Percentiles rank a stretch among this genome's conserved stretches.
Conservation (phyloP, 371 early-diverging fungal species). For the Mortierella sp. region DNA sequence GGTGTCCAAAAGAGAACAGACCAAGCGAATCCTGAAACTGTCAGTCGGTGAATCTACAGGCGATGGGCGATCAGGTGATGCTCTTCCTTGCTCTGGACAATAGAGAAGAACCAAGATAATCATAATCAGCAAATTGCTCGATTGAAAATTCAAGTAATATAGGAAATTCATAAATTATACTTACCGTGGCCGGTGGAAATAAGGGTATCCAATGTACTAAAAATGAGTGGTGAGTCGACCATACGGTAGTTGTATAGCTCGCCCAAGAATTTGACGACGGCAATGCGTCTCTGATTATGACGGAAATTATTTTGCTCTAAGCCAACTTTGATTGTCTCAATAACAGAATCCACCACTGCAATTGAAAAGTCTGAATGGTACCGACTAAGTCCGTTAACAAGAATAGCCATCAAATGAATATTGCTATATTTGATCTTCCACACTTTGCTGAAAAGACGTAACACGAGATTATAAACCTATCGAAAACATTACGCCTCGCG, state of each 20-base stretch:
- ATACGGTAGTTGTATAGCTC: conserved; percentile 92
- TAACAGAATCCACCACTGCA: conserved; percentile 83
- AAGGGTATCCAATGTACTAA: conserved; percentile 88
- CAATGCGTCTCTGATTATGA: conserved; percentile 91
- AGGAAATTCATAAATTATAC: background rate
- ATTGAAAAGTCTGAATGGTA: conserved; percentile 92
- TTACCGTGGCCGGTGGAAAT: conserved; percentile 89
- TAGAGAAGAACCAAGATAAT: background rate
- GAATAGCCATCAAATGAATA: conserved; percentile 84
- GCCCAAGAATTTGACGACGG: conserved; percentile 87
- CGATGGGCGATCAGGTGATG: conserved; percentile 72
- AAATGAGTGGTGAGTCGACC: conserved; percentile 84
- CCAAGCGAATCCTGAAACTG: conserved; percentile 93
- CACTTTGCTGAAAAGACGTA: conserved; percentile 82
- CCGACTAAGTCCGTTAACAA: conserved; percentile 81
- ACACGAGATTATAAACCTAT: conserved; percentile 43
- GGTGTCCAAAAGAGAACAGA: conserved; percentile 88
- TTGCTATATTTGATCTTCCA: conserved; percentile 95
- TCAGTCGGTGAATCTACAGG: conserved; percentile 88
- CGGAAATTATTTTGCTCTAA: conserved; percentile 92
- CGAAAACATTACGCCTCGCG: background rate
- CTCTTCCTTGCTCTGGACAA: conserved; percentile 77
- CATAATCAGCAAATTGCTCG: background rate
- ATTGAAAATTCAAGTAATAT: background rate
- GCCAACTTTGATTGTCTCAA: conserved; percentile 92